Percentiles rank a stretch among this genome's conserved stretches.
Conservation (phyloP, 2,329 filamentous ascomycete genomes). For the Neodidymelliopsis sp. region DNA sequence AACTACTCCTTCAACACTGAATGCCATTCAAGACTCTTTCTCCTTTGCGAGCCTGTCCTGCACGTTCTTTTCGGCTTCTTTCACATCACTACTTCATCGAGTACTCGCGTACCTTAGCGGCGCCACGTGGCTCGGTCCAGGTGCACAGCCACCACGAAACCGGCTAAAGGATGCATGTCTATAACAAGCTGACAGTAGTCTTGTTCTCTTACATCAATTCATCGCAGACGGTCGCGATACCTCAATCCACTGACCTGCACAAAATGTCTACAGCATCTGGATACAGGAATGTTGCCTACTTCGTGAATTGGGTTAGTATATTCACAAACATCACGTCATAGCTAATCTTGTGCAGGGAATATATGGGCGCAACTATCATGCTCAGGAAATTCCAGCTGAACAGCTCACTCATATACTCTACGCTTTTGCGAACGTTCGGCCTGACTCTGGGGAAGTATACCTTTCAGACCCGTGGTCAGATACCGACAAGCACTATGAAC, state of each 20-base stretch:
- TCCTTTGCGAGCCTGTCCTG: neutral
- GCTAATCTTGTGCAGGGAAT: constrained; percentile 40
- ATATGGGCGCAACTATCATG: constrained; percentile 48
- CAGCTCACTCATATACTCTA: constrained; percentile 50
- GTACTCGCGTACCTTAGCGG: constrained; percentile 24
- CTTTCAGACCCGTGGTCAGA: constrained; percentile 49
- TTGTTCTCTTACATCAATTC: constrained; percentile 28
- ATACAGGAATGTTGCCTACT: constrained; percentile 49
- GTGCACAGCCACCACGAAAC: constrained; percentile 32
- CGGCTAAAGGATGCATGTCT: constrained; percentile 25
- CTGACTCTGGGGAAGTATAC: constrained; percentile 48
- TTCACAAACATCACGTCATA: constrained; percentile 13
- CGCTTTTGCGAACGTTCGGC: constrained; percentile 48
- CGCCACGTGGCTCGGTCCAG: constrained; percentile 30
- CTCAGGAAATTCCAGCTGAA: constrained; percentile 43
- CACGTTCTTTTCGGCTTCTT: neutral
- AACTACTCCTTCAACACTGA: no score
- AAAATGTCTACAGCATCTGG: constrained; percentile 34
- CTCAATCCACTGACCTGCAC: constrained; percentile 15
- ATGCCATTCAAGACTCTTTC: neutral
- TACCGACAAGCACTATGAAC: constrained; percentile 48
- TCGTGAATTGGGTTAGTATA: constrained; percentile 48
- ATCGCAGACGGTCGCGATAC: constrained; percentile 33
- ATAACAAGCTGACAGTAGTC: constrained; percentile 23
- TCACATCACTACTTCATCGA: neutral